Percentiles rank a stretch among this genome's conserved stretches.
Evolutionary conservation across 2,329 filamentous ascomycete species (phyloP).

Genomic region (Pseudopyrenochaeta lycopersici): DNA sequence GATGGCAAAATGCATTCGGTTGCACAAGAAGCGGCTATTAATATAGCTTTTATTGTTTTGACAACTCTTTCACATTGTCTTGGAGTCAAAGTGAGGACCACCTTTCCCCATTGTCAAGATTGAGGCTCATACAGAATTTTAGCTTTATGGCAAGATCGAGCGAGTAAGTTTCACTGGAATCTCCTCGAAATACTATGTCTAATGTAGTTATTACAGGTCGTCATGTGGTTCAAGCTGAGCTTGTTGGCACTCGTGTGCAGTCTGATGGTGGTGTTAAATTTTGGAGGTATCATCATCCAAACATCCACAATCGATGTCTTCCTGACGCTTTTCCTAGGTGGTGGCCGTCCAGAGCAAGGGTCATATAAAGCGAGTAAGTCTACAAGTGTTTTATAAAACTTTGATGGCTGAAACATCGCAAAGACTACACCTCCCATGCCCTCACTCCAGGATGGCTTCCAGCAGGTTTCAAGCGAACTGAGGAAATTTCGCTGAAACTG

Average conservation of each 20-base stretch:
- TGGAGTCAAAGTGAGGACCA: constrained; percentile 26
- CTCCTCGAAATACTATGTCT: not conserved
- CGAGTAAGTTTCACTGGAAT: constrained; percentile 13
- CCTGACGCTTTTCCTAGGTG: constrained; percentile 1
- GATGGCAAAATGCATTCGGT: constrained; percentile 14
- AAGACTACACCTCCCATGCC: constrained; percentile 31
- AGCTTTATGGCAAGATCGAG: constrained; percentile 44
- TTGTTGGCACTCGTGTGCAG: constrained; percentile 36
- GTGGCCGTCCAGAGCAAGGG: constrained; percentile 17
- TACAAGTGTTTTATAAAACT: not conserved
- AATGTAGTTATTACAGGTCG: constrained; percentile 14
- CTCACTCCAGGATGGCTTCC: constrained; percentile 37
- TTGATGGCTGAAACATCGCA: not conserved
- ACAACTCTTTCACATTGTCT: constrained; percentile 36
- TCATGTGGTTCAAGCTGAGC: constrained; percentile 43
- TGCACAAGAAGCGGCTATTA: constrained; percentile 27
- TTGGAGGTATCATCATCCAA: constrained; percentile 31
- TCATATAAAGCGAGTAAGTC: constrained; percentile 20
- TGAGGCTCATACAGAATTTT: not conserved
- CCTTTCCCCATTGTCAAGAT: not conserved
- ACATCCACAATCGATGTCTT: constrained; percentile 1
- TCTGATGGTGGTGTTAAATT: constrained; percentile 37
- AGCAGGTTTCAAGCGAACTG: constrained; percentile 24
- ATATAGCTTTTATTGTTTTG: constrained; percentile 27
- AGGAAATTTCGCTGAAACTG: constrained; percentile 3